These are phyloP conservation scores for Cladophialophora immunda DNA, from an alignment of 2,329 filamentous ascomycete genomes.

Conservation along the genomic window DNA sequence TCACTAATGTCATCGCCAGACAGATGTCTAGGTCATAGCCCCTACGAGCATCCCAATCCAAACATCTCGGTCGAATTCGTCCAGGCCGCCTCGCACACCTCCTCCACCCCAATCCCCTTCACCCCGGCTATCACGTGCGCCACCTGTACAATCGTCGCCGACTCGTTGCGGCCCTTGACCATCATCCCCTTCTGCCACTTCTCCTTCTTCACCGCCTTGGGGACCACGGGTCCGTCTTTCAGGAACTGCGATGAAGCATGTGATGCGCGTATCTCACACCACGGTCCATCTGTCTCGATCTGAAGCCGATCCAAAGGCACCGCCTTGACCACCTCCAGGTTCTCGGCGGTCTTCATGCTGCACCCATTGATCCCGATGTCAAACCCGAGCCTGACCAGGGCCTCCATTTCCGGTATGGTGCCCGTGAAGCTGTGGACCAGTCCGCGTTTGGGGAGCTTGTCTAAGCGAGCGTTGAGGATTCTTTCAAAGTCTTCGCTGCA, in stretches of 20 bases:
- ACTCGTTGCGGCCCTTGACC: conserved; percentile 96
- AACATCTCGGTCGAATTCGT: conserved; percentile 81
- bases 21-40: too few relatives aligned
- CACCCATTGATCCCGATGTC: conserved; percentile 97
- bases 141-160: conserved; percentile 83
- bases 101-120: conserved; percentile 79
- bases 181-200: conserved; percentile 87
- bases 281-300: conserved; percentile 96
- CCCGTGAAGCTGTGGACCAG: conserved; percentile 97
- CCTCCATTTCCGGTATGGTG: conserved; percentile 81
- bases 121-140: conserved; percentile 88
- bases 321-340: conserved; percentile 81
- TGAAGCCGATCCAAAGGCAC: conserved; percentile 83
- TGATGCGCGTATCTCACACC: conserved; percentile 90
- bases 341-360: conserved; percentile 92
- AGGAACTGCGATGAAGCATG: conserved; percentile 84
- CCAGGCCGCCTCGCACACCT: conserved; percentile 78
- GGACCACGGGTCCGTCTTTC: conserved; percentile 70
- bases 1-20: too few relatives aligned
- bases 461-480: conserved; percentile 70
- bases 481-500: conserved; percentile 84
- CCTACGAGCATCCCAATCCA: conserved; percentile 66
- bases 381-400: conserved; percentile 80
- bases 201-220: conserved; percentile 92
- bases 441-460: conserved; percentile 75